Evolutionary conservation across 495 filamentous ascomycete species (phyloP), one percentile per base, ranked within the genome.

Genomic region (Aspergillus baeticus): DNA sequence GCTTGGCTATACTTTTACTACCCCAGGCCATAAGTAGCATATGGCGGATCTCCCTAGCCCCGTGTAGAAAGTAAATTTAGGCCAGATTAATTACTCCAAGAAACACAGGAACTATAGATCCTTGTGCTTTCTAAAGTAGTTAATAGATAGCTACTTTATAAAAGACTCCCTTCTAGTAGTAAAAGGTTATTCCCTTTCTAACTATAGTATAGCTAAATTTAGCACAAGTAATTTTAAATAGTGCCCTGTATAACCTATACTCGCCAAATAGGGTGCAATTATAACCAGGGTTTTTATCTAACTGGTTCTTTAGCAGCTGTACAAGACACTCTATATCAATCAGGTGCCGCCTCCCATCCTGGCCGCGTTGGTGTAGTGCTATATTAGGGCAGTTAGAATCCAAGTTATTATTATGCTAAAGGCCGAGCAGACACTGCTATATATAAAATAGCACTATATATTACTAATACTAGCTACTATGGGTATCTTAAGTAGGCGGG

Each of bases 21-120:
- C 57, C 78, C 74, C 69, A 81, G 7, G 63, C 75, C 55, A 82
- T 69, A 14, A 82, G 58, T 6, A 78, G 60, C 63, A 81, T 74
- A 54, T 80, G 66, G 31, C 74, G 58, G 51, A 81, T 75, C 36
- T 62, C 54, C 7, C 77, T 70, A n/a, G 63, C 63, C 14, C 65
- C 53, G 58, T 75, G 66, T 18, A 72, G 66, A 41, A 68, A 72
- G 43, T 73, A 73, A 6, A 67, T 59, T 5, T 39, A 15, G 3
- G 57, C 52, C 20, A 79, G 56, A 58, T 79, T 66, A 37, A 82
- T 69, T 7, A 63, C 64, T 36, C 74, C 72, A 4, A 81, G 69
- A 52, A 70, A 77, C 5, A 78, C 69, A 21, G 71, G 74, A 20
- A 80, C 63, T 17, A 57, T 45, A 31, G 64, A 54, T 10, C 73